These are phyloP conservation scores for Neonothopanus nambi DNA, from an alignment of 1,284 basidiomycete genomes.

Conservation along the genomic window DNA sequence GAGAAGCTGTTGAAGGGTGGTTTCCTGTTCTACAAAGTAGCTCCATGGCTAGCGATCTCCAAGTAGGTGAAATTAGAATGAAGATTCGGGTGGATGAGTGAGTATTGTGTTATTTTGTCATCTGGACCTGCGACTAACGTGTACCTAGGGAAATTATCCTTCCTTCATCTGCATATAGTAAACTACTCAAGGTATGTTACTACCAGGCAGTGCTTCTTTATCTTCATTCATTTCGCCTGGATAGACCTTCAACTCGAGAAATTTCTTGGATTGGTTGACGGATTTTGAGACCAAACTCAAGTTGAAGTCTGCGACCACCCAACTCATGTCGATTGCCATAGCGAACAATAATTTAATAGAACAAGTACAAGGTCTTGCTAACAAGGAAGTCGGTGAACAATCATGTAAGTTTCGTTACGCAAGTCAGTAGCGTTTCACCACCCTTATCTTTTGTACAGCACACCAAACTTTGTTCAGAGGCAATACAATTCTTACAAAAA, in stretches of 20 bases:
- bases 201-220: constrained; percentile 7
- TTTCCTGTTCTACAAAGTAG: constrained; percentile 68
- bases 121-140: background rate
- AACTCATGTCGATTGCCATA: constrained; percentile 69
- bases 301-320: constrained; percentile 56
- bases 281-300: constrained; percentile 70
- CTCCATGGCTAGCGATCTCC: constrained; percentile 48
- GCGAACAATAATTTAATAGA: constrained; percentile 63
- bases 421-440: constrained; percentile 6
- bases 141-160: constrained; percentile 69
- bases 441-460: constrained; percentile 35
- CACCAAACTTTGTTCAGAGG: constrained; percentile 76
- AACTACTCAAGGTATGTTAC: constrained; percentile 51
- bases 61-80: constrained; percentile 73
- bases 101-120: constrained; percentile 30
- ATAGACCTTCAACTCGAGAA: constrained; percentile 62
- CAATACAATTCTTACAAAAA: constrained; percentile 79
- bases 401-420: constrained; percentile 46
- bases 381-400: constrained; percentile 64
- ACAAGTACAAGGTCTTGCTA: constrained; percentile 65
- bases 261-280: constrained; percentile 71
- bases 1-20: constrained; percentile 78
- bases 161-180: constrained; percentile 57
- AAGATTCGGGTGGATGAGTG: constrained; percentile 76
- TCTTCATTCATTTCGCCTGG: constrained; percentile 6